Evolutionary conservation across 805 yeast genomes (phyloP).

Genomic region (Pichia membranifaciens): DNA sequence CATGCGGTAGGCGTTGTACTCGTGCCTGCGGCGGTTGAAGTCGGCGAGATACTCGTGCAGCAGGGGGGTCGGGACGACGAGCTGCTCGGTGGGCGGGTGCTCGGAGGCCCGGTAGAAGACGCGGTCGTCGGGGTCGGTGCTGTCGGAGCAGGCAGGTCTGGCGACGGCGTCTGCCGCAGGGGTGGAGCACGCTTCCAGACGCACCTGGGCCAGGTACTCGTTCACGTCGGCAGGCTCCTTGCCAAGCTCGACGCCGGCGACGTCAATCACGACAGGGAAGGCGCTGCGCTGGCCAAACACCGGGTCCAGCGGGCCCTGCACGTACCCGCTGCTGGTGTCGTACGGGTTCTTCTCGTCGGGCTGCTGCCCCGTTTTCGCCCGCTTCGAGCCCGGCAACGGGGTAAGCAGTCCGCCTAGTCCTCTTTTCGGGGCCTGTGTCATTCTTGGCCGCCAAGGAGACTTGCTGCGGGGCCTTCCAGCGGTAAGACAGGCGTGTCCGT

Average conservation of each 20-base stretch:
- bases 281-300: slow-evolving; percentile 33
- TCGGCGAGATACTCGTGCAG: slow-evolving; percentile 13
- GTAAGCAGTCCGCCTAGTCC: not conserved
- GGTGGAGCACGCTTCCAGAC: slow-evolving; percentile 25
- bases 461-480: too few relatives aligned
- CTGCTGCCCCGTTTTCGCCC: not conserved
- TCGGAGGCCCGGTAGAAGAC: not conserved
- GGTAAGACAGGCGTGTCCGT: too few relatives aligned
- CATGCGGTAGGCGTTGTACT: slow-evolving; percentile 19
- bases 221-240: slow-evolving; percentile 23
- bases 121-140: too few relatives aligned
- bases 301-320: slow-evolving; percentile 32
- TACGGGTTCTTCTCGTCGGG: not conserved
- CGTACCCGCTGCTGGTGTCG: slow-evolving; percentile 10
- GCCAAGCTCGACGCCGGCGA: slow-evolving; percentile 14
- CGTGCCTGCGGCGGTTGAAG: slow-evolving; percentile 15
- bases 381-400: slow-evolving; percentile 5
- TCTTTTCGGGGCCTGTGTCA: not conserved
- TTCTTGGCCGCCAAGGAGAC: too few relatives aligned
- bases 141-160: too few relatives aligned
- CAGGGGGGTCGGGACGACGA: too few relatives aligned
- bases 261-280: slow-evolving; percentile 27
- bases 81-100: not conserved
- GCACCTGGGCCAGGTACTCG: slow-evolving; percentile 31
- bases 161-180: too few relatives aligned